A percentile compares a stretch with the other conserved stretches of the same genome.
These are phyloP conservation scores for Protostelium mycophagum DNA, from an alignment of 78 protist species.

Conservation along the genomic window DNA sequence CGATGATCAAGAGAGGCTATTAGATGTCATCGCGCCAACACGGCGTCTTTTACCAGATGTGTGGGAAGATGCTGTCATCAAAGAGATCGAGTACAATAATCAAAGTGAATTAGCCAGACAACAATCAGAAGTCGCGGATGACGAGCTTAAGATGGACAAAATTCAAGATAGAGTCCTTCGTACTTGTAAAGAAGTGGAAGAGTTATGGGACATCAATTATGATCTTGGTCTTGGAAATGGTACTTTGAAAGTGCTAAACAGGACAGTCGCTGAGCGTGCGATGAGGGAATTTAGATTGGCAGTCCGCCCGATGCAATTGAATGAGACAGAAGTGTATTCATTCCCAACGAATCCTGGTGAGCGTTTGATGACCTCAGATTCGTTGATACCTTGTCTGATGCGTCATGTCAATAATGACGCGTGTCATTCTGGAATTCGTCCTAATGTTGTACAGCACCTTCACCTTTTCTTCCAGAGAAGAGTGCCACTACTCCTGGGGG, in stretches of 20 bases:
- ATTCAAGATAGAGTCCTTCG: background rate
- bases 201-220: background rate
- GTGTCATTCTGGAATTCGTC: too few relatives aligned
- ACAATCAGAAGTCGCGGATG: background rate
- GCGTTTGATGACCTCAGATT: too few relatives aligned
- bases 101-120: background rate
- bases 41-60: background rate
- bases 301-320: background rate
- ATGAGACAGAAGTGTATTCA: background rate
- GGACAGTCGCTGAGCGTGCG: background rate
- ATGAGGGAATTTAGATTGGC: background rate
- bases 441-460: too few relatives aligned
- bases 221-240: background rate
- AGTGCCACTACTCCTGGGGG: background rate
- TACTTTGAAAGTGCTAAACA: background rate
- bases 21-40: background rate
- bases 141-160: background rate
- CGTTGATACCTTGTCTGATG: background rate
- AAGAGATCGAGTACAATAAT: background rate
- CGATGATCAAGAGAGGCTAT: background rate
- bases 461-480: background rate
- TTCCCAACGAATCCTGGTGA: background rate
- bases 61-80: background rate
- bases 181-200: background rate
- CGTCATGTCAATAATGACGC: background rate